These are phyloP conservation scores for Schizophyllum commune DNA, from an alignment of 1,284 basidiomycete species.

Conservation along the genomic window DNA sequence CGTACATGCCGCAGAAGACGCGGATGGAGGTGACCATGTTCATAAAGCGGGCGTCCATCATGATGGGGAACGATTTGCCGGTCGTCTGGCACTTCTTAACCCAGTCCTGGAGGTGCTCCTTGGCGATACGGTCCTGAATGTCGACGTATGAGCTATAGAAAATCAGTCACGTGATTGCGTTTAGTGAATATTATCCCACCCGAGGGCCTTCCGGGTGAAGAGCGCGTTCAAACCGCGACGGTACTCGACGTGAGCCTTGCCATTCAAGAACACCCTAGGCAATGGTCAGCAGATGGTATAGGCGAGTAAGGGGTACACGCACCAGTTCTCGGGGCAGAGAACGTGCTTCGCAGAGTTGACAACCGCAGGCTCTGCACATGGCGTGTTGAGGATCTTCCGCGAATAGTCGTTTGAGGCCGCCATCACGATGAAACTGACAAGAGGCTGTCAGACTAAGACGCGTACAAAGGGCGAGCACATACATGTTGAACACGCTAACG, in stretches of 20 bases:
- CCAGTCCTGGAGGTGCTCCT: constrained; percentile 73
- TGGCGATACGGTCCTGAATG: constrained; percentile 84
- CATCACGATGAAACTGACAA: constrained; percentile 88
- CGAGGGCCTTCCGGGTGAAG: constrained; percentile 91
- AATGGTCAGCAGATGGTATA: constrained; percentile 6
- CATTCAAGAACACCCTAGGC: constrained; percentile 89
- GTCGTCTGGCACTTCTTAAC: constrained; percentile 45
- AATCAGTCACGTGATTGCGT: constrained; percentile 10
- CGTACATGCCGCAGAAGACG: constrained; percentile 91
- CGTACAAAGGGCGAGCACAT: constrained; percentile 48
- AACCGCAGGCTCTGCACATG: constrained; percentile 89
- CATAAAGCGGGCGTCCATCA: constrained; percentile 86
- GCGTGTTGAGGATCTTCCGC: constrained; percentile 91
- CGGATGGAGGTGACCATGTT: constrained; percentile 98
- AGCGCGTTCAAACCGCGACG: constrained; percentile 87
- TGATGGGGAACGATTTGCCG: constrained; percentile 59
- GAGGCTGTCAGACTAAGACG: constrained; percentile 35
- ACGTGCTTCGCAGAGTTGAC: constrained; percentile 91
- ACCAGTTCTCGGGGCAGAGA: constrained; percentile 90
- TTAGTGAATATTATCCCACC: constrained; percentile 41
- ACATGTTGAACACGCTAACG: constrained; percentile 96
- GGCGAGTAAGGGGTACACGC: constrained; percentile 22
- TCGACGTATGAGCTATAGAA: constrained; percentile 73
- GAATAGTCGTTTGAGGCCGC: constrained; percentile 87
- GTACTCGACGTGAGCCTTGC: constrained; percentile 92